phyloP scores from a whole-genome alignment of 2,329 filamentous ascomycete species.

The Talaromyces sp. region DNA sequence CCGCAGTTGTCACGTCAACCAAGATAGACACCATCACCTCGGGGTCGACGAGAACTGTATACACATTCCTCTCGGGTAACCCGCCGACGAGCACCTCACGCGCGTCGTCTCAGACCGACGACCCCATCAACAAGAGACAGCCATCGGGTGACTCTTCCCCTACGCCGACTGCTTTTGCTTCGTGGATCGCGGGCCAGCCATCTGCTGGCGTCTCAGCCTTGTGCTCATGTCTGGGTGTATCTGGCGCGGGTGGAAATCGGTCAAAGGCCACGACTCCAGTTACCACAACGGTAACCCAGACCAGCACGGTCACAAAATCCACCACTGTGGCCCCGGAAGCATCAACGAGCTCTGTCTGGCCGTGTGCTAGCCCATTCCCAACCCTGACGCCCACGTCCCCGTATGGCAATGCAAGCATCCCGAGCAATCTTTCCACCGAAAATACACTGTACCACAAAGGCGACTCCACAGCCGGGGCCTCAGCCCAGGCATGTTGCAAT shows the following conservation, averaged over 20 bases:
- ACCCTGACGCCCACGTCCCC: conserved; percentile 3
- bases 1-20: neutral
- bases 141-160: neutral
- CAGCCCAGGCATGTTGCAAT: conserved; percentile 11
- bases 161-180: neutral
- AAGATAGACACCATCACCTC: conserved; percentile 5
- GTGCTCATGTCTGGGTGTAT: neutral
- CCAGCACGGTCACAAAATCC: conserved; percentile 2
- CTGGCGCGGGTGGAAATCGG: neutral
- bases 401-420: conserved; percentile 5
- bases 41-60: conserved; percentile 3
- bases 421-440: conserved; percentile 1
- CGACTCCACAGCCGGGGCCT: neutral
- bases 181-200: neutral
- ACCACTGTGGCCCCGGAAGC: neutral
- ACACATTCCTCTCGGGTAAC: conserved; percentile 8
- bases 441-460: conserved; percentile 1
- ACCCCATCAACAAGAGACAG: neutral
- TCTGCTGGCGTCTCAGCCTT: neutral
- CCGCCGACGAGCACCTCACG: neutral
- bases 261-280: neutral
- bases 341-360: conserved; percentile 4
- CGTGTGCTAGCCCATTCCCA: conserved; percentile 10
- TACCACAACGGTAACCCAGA: neutral
- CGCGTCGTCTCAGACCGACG: neutral